Base-by-base conservation (phyloP, 1,284 basidiomycete species). In the Cystobasidiaceae sp. region DNA sequence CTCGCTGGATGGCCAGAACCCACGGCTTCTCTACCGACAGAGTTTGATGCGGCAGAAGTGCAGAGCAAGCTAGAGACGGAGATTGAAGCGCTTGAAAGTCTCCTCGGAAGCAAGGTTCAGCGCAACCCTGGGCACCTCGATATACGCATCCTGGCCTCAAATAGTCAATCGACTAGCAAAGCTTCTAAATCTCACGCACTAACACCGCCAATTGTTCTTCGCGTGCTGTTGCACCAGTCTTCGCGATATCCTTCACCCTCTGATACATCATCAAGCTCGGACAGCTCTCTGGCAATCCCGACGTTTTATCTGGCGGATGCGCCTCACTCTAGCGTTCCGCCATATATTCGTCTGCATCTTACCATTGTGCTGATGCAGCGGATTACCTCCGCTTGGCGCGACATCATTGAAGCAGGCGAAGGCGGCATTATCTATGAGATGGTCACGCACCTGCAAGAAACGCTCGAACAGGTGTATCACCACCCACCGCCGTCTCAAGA, bases 341-440 rank as follows among this genome's bases (percentile, higher is more conserved):
- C 90, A 0, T 97, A 96, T 75, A 81, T 96, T 68, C 85, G 90
- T 33, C 83, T 97, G 0, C 85, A 94, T 71, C 81, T 96, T 17
- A 82, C 91, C n/a, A 82, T 84, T 2, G 80, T 80, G 41, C 79
- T 77, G 63, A 34, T 71, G 66, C 46, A 58, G 49, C 49, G 68
- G 46, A 65, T 69, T 69, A 3, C 15, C 25, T 15, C 33, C 2
- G 81, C 83, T 55, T 78, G 82, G 68, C 73, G 72, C 23, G 79
- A 80, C 5, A 82, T 89, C 27, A 74, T 86, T 19, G 84, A 87
- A 68, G 75, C 80, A 0, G 87, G 84, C 0, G 85, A 88, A 33
- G 82, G 82, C 69, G 87, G 87, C 2, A 84, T 92, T 55, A 80
- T 88, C 51, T 84, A 90, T 75, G 84, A 86, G 33, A 81, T 87